Percentiles rank a stretch among this genome's conserved stretches.
Evolutionary conservation across 306 rosid species (phyloP).

Genomic region (Cucurbita pepo): DNA sequence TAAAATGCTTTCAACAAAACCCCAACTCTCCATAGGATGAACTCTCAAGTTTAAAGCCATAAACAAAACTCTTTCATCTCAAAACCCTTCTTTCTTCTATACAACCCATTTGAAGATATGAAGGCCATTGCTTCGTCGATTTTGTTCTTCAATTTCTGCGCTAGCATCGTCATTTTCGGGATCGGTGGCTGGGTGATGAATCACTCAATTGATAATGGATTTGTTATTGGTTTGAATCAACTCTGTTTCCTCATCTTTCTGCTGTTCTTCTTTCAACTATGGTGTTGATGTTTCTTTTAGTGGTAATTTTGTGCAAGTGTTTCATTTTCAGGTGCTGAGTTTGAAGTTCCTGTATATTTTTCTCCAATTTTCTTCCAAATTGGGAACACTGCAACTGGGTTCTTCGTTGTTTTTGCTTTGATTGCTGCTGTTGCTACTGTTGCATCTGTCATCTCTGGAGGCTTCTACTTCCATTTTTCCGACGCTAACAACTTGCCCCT

Average conservation of each 20-base stretch:
- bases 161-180: slow-evolving; percentile 64
- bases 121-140: slow-evolving; percentile 49
- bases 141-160: slow-evolving; percentile 60
- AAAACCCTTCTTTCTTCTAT: slow-evolving; percentile 1
- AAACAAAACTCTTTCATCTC: background rate
- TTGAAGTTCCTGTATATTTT: slow-evolving; percentile 64
- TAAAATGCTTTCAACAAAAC: slow-evolving; percentile 4
- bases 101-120: slow-evolving; percentile 36
- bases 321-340: slow-evolving; percentile 45
- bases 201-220: slow-evolving; percentile 66
- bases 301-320: background rate
- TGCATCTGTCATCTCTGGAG: slow-evolving; percentile 55
- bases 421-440: slow-evolving; percentile 72
- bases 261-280: background rate
- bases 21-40: slow-evolving; percentile 2
- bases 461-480: slow-evolving; percentile 55
- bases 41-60: too few relatives aligned
- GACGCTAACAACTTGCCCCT: slow-evolving; percentile 48
- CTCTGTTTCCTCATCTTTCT: background rate
- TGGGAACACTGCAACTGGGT: slow-evolving; percentile 96
- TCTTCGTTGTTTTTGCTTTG: slow-evolving; percentile 70
- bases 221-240: slow-evolving; percentile 40
- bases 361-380: slow-evolving; percentile 79
- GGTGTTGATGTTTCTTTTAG: background rate
- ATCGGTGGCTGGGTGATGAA: slow-evolving; percentile 93